A percentile compares a stretch with the other conserved stretches of the same genome.
phyloP scores from a whole-genome alignment of 176 grass and related monocot species.

The Lolium rigidum region DNA sequence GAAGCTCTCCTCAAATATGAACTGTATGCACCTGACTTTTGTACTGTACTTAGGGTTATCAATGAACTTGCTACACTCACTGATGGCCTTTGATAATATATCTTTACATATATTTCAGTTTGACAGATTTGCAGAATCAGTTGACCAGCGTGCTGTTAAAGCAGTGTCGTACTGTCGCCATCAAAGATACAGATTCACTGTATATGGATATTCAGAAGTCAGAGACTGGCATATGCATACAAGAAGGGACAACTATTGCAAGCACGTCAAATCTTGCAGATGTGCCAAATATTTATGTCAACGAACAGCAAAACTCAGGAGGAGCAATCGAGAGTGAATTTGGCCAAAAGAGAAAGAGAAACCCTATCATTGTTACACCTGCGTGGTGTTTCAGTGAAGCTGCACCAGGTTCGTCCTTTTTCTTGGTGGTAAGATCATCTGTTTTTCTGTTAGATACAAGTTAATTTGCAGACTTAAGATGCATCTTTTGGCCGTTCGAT shows the following conservation, averaged over 20 bases:
- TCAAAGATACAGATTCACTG: constrained; percentile 45
- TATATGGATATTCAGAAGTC: constrained; percentile 53
- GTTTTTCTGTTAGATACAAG: constrained; percentile 37
- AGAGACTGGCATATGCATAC: constrained; percentile 44
- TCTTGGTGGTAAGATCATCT: constrained; percentile 30
- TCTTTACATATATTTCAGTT: constrained; percentile 65
- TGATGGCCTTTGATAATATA: constrained; percentile 43
- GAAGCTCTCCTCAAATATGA: constrained; percentile 97
- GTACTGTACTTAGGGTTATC: constrained; percentile 6
- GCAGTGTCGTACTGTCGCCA: constrained; percentile 57
- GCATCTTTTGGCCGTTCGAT: constrained; percentile 8
- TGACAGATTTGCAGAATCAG: constrained; percentile 97
- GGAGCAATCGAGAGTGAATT: constrained; percentile 49
- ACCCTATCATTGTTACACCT: constrained; percentile 89
- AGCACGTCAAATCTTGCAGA: constrained; percentile 53
- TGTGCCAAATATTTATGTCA: constrained; percentile 48
- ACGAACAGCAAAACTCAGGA: constrained; percentile 54
- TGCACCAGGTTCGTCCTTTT: constrained; percentile 64
- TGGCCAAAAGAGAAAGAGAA: constrained; percentile 87
- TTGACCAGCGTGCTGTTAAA: constrained; percentile 72
- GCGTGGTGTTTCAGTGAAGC: constrained; percentile 95
- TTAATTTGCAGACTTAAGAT: background rate
- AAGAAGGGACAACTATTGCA: constrained; percentile 43
- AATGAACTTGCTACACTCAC: constrained; percentile 29
- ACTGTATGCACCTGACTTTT: constrained; percentile 65